Base-by-base conservation (phyloP, 805 yeast genomes). In the Starmerella bacillaris region DNA sequence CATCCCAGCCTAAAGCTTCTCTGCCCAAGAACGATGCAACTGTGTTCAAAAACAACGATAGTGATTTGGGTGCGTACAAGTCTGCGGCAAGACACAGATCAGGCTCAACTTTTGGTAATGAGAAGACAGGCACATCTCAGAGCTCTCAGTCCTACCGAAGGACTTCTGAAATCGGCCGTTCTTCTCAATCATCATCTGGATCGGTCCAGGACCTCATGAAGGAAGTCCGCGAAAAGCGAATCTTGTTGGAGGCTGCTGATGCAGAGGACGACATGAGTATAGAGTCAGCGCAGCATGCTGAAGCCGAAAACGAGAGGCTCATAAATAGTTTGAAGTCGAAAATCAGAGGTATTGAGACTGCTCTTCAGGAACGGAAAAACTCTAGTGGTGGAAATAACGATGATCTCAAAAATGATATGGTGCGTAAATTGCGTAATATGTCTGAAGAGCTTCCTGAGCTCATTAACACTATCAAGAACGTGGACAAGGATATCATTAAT, bases 361-460 rank as follows among this genome's bases (percentile, higher is more conserved):
- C 60, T 12, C 48, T 61, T 9, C 46, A 44, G 19, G 30, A 16
- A 21, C 30, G 20, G 6, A 43, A 40, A 11, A 12, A 14, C 18
- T 32, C 22, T 18, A 40, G 39, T 26, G 47, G 54, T 3, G 34
- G 35, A 6, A 37, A 46, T 4, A 40, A 49, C 3, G 24, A 44
- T 9, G 42, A 50, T 21, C 42, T 43, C 14, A 53, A 53, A n/a
- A 61, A 65, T 27, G 60, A 61, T n/a, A 57, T 82, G 36, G 57
- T 68, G 36, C 53, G 59, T 3, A 72, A 69, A 47, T 67, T 84
- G 46, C 69, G 70, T 42, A 54, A 54, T n/a, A 63, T 78, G 36
- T 70, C 80, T 11, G 79, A 74, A 37, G 68, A 64, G 47, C 75
- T 84, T 24, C 92, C 95, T 1, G 60, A 59, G 28, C 63, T 89